phyloP scores from a whole-genome alignment of 345 rosid genomes.

The Kandelia obovata region DNA sequence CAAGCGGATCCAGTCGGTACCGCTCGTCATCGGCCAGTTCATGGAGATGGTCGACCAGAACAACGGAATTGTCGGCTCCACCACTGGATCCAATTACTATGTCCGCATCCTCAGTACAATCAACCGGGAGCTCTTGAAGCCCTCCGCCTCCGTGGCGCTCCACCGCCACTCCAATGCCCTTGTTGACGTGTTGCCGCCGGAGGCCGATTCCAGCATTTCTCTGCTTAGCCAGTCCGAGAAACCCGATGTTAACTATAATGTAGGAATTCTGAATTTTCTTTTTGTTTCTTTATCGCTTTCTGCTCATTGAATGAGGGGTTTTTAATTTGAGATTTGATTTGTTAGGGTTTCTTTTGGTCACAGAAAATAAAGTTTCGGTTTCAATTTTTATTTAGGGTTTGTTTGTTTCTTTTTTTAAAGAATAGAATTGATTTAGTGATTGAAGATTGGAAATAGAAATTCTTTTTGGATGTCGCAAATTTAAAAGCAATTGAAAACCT shows the following conservation, averaged over 20 bases:
- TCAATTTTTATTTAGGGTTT: too few species aligned
- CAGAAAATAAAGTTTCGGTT: too few species aligned
- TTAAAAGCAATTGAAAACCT: too few species aligned
- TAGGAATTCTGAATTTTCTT: slow-evolving; percentile 3
- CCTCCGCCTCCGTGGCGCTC: slow-evolving; percentile 86
- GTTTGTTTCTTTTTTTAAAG: too few species aligned
- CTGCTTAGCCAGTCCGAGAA: slow-evolving; percentile 85
- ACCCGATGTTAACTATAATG: slow-evolving; percentile 82
- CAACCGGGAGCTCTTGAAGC: slow-evolving; percentile 71
- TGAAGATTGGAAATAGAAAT: too few species aligned
- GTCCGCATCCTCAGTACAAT: slow-evolving; percentile 81
- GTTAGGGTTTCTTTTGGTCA: too few species aligned
- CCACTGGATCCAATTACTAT: slow-evolving; percentile 76
- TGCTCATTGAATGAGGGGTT: neutral
- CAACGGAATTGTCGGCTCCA: slow-evolving; percentile 85
- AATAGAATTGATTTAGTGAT: too few species aligned
- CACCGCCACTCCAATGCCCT: slow-evolving; percentile 95
- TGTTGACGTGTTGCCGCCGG: slow-evolving; percentile 84
- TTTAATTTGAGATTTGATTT: neutral
- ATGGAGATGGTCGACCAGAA: slow-evolving; percentile 93
- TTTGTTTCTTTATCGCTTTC: neutral
- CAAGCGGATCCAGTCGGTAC: slow-evolving; percentile 83
- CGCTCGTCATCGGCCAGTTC: slow-evolving; percentile 79
- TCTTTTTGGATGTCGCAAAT: too few species aligned
- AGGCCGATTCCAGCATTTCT: slow-evolving; percentile 85